These are phyloP conservation scores for Mycena rosella DNA, from an alignment of 768 basidiomycete species.

Conservation along the genomic window DNA sequence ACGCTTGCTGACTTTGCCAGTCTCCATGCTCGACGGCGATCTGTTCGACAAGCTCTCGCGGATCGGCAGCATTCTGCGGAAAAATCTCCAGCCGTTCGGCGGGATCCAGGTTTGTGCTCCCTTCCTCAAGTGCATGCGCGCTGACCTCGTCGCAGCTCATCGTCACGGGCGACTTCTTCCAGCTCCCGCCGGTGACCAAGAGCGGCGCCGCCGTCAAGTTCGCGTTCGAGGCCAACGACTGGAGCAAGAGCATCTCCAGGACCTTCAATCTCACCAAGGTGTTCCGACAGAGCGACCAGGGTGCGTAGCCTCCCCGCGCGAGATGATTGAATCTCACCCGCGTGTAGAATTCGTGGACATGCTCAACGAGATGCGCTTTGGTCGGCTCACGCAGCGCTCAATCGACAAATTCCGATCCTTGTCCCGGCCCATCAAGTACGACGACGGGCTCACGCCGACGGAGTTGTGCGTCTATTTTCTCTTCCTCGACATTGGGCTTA, in stretches of 20 bases:
- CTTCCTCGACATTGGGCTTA: not conserved
- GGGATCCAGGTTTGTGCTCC: constrained; percentile 81
- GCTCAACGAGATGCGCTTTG: constrained; percentile 99
- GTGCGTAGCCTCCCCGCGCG: too few relatives aligned
- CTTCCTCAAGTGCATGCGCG: not conserved
- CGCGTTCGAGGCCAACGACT: constrained; percentile 89
- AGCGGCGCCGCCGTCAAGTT: constrained; percentile 75
- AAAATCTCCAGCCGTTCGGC: constrained; percentile 82
- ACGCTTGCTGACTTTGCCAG: constrained; percentile 55
- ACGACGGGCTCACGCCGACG: constrained; percentile 88
- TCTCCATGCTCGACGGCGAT: constrained; percentile 97
- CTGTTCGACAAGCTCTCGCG: constrained; percentile 90
- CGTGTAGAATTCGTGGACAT: constrained; percentile 97
- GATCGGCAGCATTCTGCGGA: constrained; percentile 76
- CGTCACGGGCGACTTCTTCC: constrained; percentile 98
- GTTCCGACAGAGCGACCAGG: not conserved
- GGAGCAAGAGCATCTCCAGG: constrained; percentile 79
- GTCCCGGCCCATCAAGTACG: constrained; percentile 77
- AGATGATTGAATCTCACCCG: constrained; percentile 78
- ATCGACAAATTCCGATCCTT: constrained; percentile 78
- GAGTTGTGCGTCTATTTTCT: constrained; percentile 74
- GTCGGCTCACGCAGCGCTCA: constrained; percentile 72
- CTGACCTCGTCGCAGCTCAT: constrained; percentile 66
- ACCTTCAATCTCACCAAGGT: constrained; percentile 88
- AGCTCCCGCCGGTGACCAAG: constrained; percentile 92